phyloP scores from a whole-genome alignment of 2,329 filamentous ascomycete genomes.

The Ophiostoma piceae region DNA sequence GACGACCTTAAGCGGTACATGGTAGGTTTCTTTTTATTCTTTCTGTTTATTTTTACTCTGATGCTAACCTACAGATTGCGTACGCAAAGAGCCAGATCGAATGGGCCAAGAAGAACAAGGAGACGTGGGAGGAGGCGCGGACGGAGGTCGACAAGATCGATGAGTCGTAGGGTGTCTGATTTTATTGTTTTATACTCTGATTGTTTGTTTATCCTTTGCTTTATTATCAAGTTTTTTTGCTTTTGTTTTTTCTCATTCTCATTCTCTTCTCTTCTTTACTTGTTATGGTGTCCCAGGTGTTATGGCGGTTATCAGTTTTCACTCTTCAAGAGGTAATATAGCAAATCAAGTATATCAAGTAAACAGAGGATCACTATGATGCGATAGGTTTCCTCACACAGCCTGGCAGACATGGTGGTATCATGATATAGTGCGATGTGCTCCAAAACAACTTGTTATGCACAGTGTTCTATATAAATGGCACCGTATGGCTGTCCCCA shows the following conservation, averaged over 20 bases:
- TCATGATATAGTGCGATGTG: not conserved
- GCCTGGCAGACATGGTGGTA: not conserved
- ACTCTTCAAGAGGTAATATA: not conserved
- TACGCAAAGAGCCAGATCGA: slow-evolving; percentile 91
- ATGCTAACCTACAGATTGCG: slow-evolving; percentile 56
- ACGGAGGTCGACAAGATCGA: slow-evolving; percentile 86
- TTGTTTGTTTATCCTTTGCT: not conserved
- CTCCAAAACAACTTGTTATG: rapidly evolving
- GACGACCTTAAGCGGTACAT: slow-evolving; percentile 90
- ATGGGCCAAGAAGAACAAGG: slow-evolving; percentile 86
- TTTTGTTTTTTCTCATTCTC: not conserved
- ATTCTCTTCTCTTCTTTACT: not conserved
- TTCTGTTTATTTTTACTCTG: not conserved
- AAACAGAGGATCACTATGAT: not conserved
- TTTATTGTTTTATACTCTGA: not conserved
- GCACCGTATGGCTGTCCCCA: not conserved
- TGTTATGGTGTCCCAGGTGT: not conserved
- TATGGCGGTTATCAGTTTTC: not conserved
- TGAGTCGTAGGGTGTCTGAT: slow-evolving; percentile 39
- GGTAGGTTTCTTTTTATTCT: slow-evolving; percentile 53
- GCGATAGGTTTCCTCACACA: not conserved
- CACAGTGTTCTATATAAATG: not conserved
- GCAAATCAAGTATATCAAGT: not conserved
- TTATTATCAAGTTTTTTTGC: not conserved
- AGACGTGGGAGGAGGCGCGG: slow-evolving; percentile 87